Conservation (phyloP, 2,329 filamentous ascomycete genomes). For the Fusarium torulosum region DNA sequence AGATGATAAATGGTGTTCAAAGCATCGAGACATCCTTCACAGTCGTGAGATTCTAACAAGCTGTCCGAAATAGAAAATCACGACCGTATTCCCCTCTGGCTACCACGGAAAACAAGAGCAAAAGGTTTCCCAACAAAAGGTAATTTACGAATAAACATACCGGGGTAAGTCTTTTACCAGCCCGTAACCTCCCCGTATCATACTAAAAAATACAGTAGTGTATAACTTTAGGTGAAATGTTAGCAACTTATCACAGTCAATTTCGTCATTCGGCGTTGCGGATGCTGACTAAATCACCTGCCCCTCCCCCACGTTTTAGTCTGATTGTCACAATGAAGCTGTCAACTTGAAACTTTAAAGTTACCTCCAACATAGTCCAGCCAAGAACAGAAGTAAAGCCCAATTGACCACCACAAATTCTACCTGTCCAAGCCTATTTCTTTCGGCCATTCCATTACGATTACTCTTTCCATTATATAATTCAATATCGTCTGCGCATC, state of each 20-base stretch:
- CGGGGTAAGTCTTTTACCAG: not conserved
- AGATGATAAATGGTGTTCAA: too few species aligned
- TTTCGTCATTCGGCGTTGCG: slow-evolving; percentile 41
- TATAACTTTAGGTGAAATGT: too few species aligned
- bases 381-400: not conserved
- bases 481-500: not conserved
- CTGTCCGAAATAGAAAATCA: not conserved
- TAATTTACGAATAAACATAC: not conserved
- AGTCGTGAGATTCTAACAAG: too few species aligned
- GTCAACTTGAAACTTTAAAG: slow-evolving; percentile 24
- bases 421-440: not conserved
- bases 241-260: not conserved
- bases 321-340: slow-evolving; percentile 5
- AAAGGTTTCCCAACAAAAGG: not conserved
- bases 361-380: not conserved
- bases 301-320: slow-evolving; percentile 37
- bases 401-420: not conserved
- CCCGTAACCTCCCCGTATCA: not conserved
- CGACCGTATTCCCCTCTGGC: too few species aligned
- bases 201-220: too few species aligned
- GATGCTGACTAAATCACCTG: slow-evolving; percentile 42
- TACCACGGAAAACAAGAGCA: not conserved
- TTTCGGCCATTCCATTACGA: not conserved
- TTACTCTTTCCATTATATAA: not conserved
- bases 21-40: too few species aligned